phyloP scores from a whole-genome alignment of 306 rosid species.

The Herpetospermum pedunculosum region DNA sequence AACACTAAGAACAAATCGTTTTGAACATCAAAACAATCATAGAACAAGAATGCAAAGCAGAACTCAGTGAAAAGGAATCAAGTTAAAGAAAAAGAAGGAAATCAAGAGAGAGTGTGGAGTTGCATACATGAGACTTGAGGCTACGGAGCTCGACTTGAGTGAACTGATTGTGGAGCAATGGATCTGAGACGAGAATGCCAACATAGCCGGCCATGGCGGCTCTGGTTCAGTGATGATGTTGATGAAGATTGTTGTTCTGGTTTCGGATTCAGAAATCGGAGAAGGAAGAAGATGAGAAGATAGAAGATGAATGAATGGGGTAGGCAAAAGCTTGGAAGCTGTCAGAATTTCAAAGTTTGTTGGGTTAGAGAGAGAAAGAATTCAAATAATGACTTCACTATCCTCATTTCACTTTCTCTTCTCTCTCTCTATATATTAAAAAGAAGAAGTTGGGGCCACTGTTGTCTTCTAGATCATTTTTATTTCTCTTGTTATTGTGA shows the following conservation, averaged over 20 bases:
- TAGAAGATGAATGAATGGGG: neutral
- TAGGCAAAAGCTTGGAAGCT: constrained; percentile 31
- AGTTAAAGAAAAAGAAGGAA: neutral
- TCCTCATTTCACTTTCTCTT: neutral
- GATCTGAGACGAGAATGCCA: constrained; percentile 98
- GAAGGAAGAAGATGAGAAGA: neutral
- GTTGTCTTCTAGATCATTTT: neutral
- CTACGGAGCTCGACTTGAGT: constrained; percentile 94
- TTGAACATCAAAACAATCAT: neutral
- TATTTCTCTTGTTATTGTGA: neutral
- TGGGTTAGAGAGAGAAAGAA: constrained; percentile 15
- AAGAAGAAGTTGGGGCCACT: constrained; percentile 18
- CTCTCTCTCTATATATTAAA: neutral
- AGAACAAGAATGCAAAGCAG: no score
- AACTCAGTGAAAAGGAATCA: no score
- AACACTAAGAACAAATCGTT: neutral
- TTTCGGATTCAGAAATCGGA: neutral
- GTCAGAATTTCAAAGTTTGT: constrained; percentile 47
- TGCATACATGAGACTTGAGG: constrained; percentile 61
- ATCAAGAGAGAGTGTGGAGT: neutral
- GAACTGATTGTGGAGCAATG: constrained; percentile 92
- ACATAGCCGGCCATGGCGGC: constrained; percentile 59
- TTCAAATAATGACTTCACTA: constrained; percentile 49
- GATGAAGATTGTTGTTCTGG: neutral
- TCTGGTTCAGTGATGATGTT: neutral